Evolutionary conservation across 2,329 filamentous ascomycete species (phyloP), one percentile per base, ranked within the genome.

Genomic region (Cercospora janseana): DNA sequence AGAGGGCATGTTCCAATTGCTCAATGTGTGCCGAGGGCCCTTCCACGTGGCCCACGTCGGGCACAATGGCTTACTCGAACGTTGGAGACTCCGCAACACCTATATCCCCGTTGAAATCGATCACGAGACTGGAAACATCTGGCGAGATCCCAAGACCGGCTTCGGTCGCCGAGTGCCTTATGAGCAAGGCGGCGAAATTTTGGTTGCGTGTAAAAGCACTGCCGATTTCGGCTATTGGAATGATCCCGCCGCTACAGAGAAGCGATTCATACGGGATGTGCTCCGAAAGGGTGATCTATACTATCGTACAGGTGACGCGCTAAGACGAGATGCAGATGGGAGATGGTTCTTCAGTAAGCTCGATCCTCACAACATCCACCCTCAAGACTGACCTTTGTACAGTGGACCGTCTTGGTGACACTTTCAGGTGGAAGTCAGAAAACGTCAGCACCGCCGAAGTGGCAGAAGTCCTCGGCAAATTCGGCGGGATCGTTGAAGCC

Each of bases 301-400:
- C 76, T 94, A 90, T 74, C 82, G 88, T 13, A 86, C 87, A 0
- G 90, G 90, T n/a, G 90, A 95, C 62, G 78, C 93, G n/a, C 72
- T 93, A 21, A 77, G 83, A 12, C 80, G 79, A 72, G 86, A 90
- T 57, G 51, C 56, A 1, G 83, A 93, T 52, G 88, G 88, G 4
- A 75, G 83, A 2, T 79, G 83, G 66, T 93, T 78, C 72, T 95
- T 95, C 71, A 61, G 44, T 47, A 40, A 47, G 44, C 13, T 34
- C 6, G 7, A 10, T 13, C 3, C 6, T 3, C 18, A 6, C 6
- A 16, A 4, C 4, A 9, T 13, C 15, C 15, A 26, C 13, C 7
- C 5, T 40, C n/a, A n/a, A n/a, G n/a, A 26, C 35, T 40, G 26
- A 40, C 16, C n/a, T 27, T 2, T 8, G 12, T 35, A 4, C 32